These are phyloP conservation scores for Umbelopsis sp. DNA, from an alignment of 371 early-diverging fungal genomes.

Conservation along the genomic window DNA sequence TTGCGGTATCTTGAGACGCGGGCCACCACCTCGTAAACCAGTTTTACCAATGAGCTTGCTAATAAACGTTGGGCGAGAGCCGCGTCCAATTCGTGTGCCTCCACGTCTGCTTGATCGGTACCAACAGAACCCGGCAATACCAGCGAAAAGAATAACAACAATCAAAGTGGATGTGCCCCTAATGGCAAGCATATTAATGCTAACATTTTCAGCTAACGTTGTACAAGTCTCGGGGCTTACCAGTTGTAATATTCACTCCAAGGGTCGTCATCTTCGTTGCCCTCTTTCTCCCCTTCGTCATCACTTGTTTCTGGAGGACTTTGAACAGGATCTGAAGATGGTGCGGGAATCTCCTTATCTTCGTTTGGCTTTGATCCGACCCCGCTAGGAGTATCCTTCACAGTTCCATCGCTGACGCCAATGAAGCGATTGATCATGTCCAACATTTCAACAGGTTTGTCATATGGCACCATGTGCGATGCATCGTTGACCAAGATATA, in stretches of 20 bases:
- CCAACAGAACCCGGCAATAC: conserved; percentile 38
- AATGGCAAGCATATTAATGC: conserved; percentile 2
- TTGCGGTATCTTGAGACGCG: background rate
- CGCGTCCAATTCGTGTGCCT: background rate
- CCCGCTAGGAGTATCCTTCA: conserved; percentile 37
- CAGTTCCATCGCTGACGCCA: conserved; percentile 48
- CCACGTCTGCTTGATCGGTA: conserved; percentile 23
- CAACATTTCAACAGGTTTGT: conserved; percentile 62
- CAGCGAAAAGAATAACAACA: conserved; percentile 32
- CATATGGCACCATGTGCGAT: conserved; percentile 86
- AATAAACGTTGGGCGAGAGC: background rate
- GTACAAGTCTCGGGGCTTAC: conserved; percentile 12
- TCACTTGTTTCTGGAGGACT: background rate
- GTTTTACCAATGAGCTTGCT: conserved; percentile 6
- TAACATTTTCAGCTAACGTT: background rate
- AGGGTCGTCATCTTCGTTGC: conserved; percentile 8
- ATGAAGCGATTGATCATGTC: conserved; percentile 82
- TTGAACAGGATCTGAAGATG: background rate
- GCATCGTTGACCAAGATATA: conserved; percentile 71
- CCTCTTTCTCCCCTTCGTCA: background rate
- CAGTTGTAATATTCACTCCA: conserved; percentile 33
- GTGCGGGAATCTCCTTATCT: background rate
- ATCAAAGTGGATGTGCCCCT: conserved; percentile 39
- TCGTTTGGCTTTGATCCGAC: conserved; percentile 24
- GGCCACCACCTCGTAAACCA: background rate